Evolutionary conservation across 1,284 basidiomycete species (phyloP).

Genomic region (Ganoderma sinense): DNA sequence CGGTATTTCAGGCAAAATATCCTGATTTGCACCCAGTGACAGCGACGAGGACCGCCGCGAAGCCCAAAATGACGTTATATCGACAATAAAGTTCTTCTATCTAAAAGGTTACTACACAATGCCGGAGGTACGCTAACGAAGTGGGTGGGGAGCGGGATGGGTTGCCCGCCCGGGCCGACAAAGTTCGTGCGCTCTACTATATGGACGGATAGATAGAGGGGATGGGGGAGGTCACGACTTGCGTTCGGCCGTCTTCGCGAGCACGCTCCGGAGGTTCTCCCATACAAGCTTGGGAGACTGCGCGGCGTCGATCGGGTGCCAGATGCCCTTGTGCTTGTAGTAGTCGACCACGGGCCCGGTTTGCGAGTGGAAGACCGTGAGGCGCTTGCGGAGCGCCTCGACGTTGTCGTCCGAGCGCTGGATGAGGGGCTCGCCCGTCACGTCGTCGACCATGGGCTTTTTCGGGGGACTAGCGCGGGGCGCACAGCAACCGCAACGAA

Average conservation of each 20-base stretch:
- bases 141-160: background rate
- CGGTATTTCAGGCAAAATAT: no score
- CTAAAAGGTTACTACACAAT: constrained; percentile 24
- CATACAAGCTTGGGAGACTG: constrained; percentile 93
- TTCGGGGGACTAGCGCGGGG: constrained; percentile 83
- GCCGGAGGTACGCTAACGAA: constrained; percentile 22
- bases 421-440: constrained; percentile 94
- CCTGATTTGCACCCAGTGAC: no score
- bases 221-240: constrained; percentile 24
- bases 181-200: constrained; percentile 17
- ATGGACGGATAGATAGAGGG: no score
- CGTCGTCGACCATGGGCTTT: constrained; percentile 93
- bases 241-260: constrained; percentile 41
- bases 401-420: constrained; percentile 94
- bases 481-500: background rate
- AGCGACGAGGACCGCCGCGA: background rate
- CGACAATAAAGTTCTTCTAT: constrained; percentile 17
- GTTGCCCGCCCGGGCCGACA: constrained; percentile 21
- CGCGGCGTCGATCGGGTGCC: constrained; percentile 91
- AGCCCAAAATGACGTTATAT: background rate
- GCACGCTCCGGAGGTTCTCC: constrained; percentile 79
- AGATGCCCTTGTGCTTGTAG: constrained; percentile 91
- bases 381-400: constrained; percentile 91
- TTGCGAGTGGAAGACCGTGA: constrained; percentile 89
- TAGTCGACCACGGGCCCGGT: constrained; percentile 97